phyloP scores from a whole-genome alignment of 176 grass and related monocot species.

The Melocanna baccifera region DNA sequence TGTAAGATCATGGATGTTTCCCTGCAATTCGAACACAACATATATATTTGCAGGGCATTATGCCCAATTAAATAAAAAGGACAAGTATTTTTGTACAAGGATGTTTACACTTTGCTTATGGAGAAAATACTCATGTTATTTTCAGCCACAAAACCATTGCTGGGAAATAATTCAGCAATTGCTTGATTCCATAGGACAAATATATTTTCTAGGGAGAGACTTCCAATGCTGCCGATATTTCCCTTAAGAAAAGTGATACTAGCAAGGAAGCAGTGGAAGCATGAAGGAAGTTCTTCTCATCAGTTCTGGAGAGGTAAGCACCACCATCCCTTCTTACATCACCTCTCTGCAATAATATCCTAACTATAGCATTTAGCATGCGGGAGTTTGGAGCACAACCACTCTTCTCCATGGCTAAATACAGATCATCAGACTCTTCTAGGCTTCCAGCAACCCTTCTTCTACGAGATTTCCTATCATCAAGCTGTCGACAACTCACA shows the following conservation, averaged over 20 bases:
- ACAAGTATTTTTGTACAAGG: too few relatives aligned
- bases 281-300: neutral
- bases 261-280: neutral
- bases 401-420: slow-evolving; percentile 9
- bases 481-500: neutral
- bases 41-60: too few relatives aligned
- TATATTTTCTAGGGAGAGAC: neutral
- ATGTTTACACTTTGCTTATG: too few relatives aligned
- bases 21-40: too few relatives aligned
- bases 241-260: neutral
- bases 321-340: neutral
- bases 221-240: neutral
- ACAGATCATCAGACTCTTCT: neutral
- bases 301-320: neutral
- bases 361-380: slow-evolving; percentile 24
- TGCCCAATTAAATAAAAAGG: too few relatives aligned
- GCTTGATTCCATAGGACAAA: too few relatives aligned
- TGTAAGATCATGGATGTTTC: too few relatives aligned
- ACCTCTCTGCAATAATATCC: neutral
- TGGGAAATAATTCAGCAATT: neutral
- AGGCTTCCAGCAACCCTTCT: neutral
- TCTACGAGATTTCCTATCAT: neutral
- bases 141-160: too few relatives aligned
- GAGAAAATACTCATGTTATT: too few relatives aligned
- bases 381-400: neutral